Evolutionary conservation across 192 early-diverging fungal genomes (phyloP).

Genomic region (Coemansia umbellata): DNA sequence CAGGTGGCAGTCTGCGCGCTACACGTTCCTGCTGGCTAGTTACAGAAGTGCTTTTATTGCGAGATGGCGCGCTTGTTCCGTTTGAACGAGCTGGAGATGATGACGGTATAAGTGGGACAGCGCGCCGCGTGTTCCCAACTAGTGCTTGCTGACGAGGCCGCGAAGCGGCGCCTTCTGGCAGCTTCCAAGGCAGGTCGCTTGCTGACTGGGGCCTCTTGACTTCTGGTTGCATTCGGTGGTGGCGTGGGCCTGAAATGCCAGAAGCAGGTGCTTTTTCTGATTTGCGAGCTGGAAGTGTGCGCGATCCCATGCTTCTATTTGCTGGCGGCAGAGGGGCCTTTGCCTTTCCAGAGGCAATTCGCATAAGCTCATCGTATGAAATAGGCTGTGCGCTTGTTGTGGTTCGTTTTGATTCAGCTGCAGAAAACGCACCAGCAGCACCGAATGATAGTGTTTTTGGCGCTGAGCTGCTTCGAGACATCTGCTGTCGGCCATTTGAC

Average conservation of each 20-base stretch:
- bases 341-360: constrained; percentile 31
- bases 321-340: neutral
- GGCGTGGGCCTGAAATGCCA: neutral
- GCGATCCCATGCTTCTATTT: neutral
- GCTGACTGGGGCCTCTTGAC: neutral
- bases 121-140: neutral
- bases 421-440: too few relatives aligned
- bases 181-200: too few relatives aligned
- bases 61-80: neutral
- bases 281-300: neutral
- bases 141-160: constrained; percentile 2
- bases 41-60: neutral
- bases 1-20: constrained; percentile 13
- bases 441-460: too few relatives aligned
- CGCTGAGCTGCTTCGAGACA: neutral
- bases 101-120: too few relatives aligned
- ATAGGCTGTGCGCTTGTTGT: constrained; percentile 4
- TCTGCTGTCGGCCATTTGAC: neutral
- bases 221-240: neutral
- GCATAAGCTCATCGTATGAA: constrained; percentile 47
- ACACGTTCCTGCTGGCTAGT: neutral
- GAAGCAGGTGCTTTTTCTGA: neutral
- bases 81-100: neutral
- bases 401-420: neutral
- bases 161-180: too few relatives aligned